Base-by-base conservation (phyloP, 1,284 basidiomycete genomes). In the Phylloporus sp. region DNA sequence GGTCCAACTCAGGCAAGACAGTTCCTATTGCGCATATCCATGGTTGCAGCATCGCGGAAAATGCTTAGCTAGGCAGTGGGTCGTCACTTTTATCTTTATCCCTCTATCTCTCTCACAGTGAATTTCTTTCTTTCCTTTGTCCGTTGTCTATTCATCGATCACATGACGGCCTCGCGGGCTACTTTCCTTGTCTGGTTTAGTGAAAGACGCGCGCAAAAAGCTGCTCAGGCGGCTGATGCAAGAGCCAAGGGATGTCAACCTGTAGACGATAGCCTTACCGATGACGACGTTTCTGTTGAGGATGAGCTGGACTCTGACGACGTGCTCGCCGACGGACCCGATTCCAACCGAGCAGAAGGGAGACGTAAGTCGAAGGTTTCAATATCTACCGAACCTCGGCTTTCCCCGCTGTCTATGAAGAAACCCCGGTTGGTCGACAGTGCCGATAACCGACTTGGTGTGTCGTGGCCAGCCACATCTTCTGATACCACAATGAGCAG, bases 11-110 rank as follows among this genome's bases (percentile, higher is more conserved):
- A 76, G 90, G 54, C 89, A 91, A 72, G 90, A 92, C 68, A 84
- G 82, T 64, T 86, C 85, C 52, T 92, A 87, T 72, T 92, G 90
- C 66, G 88, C 89, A 55, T 90, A 91, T 73, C 90, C 90, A 29
- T 92, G 90, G 90, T 71, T 86, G 60, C 89, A 91, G 74, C 90
- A 92, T 72, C 82, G 87, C n/a, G 83, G 80, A 47, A 91, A 91
- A 74, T 92, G 90, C 76, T 70, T 90, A 49, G 82, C 84, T 34
- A 77, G 87, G 72, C 82, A 86, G 90, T 91, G 70, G 70, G 88
- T 86, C 26, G 52, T 66, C 63, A 55, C 55, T 62, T 46, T 65
- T 61, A 50, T 59, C 6, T 6, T 32, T 44, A 18, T 39, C 13
- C 39, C 8, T 28, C 12, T 40, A 32, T 61, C 50, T 60, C 64